Conservation (phyloP, 176 grass and related monocot genomes). For the Musa itinerans region DNA sequence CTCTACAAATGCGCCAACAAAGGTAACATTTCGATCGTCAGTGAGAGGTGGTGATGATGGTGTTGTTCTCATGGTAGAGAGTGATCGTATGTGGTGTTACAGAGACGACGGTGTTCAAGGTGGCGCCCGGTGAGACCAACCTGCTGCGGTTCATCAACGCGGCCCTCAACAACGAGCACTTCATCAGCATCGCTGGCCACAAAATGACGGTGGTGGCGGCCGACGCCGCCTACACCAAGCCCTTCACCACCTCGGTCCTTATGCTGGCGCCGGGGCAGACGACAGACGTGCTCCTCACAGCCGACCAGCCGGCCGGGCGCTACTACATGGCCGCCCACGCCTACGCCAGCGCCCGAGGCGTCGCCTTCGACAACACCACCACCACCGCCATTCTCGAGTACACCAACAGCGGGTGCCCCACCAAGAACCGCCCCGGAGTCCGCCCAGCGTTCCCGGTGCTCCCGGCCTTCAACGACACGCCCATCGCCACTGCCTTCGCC, state of each 20-base stretch:
- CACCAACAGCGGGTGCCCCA: neutral
- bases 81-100: neutral
- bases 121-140: neutral
- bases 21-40: neutral
- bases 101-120: slow-evolving; percentile 3
- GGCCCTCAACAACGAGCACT: slow-evolving; percentile 3
- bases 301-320: slow-evolving; percentile 1
- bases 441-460: neutral
- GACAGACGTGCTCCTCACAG: slow-evolving; percentile 13
- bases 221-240: neutral
- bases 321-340: slow-evolving; percentile 7
- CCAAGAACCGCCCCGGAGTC: neutral
- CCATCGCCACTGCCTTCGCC: neutral
- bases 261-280: slow-evolving; percentile 15
- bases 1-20: neutral
- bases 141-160: slow-evolving; percentile 14
- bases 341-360: neutral
- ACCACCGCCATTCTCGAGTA: slow-evolving; percentile 12
- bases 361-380: slow-evolving; percentile 10
- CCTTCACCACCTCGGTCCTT: slow-evolving; percentile 4
- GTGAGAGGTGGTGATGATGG: no score
- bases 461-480: slow-evolving; percentile 1
- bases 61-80: neutral
- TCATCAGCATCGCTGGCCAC: slow-evolving; percentile 11
- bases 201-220: slow-evolving; percentile 10